A percentile compares a stretch with the other conserved stretches of the same genome.
Evolutionary conservation across 208 protist species (phyloP).

Genomic region (Crithidia sp.): DNA sequence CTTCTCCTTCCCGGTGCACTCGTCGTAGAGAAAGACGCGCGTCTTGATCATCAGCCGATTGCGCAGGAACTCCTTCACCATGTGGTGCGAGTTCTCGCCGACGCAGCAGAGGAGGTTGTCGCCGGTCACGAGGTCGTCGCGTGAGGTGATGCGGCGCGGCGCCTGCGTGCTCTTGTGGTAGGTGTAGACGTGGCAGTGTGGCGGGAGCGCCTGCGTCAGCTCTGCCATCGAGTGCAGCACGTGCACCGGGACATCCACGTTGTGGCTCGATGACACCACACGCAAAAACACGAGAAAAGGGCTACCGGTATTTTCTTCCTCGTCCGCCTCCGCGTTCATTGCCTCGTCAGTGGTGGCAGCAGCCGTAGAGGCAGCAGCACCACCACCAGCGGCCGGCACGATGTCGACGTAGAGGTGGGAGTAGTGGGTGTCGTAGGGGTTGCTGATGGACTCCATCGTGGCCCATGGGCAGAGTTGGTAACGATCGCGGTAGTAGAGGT

Average conservation of each 20-base stretch:
- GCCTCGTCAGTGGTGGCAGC: not conserved
- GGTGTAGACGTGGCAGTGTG: constrained; percentile 16
- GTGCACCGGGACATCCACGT: constrained; percentile 11
- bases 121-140: constrained; percentile 24
- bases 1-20: constrained; percentile 17
- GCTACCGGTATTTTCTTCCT: not conserved
- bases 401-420: constrained; percentile 28
- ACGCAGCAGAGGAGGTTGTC: constrained; percentile 35
- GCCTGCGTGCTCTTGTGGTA: not conserved
- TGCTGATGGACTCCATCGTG: constrained; percentile 10
- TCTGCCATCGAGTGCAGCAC: constrained; percentile 23
- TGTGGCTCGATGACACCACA: not conserved
- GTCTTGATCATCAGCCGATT: constrained; percentile 31
- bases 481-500: constrained; percentile 29
- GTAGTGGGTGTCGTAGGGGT: constrained; percentile 27
- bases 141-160: constrained; percentile 1
- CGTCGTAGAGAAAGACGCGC: constrained; percentile 42
- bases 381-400: not conserved
- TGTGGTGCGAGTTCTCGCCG: not conserved
- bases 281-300: constrained; percentile 29
- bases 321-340: not conserved
- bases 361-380: not conserved
- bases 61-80: constrained; percentile 19
- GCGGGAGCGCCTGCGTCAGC: constrained; percentile 17
- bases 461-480: constrained; percentile 19